These are phyloP conservation scores for Yamadazyma akitaensis DNA, from an alignment of 805 yeast genomes.

Conservation along the genomic window DNA sequence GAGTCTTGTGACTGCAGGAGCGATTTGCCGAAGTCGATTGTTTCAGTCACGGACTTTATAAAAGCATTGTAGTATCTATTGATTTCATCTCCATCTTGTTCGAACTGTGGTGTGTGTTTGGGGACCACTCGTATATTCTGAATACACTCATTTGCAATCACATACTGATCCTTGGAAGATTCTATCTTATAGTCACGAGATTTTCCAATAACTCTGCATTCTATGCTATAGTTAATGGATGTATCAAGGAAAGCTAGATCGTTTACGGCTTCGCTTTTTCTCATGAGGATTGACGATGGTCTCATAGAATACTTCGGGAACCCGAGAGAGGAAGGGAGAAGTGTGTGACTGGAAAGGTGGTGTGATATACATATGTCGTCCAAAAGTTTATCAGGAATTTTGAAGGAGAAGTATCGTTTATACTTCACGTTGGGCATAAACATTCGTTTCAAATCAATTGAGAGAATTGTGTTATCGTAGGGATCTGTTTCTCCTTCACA, in stretches of 20 bases:
- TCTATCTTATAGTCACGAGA: slow-evolving; percentile 31
- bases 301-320: slow-evolving; percentile 22
- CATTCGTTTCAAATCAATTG: slow-evolving; percentile 34
- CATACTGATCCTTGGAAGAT: slow-evolving; percentile 27
- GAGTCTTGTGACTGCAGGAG: slow-evolving; percentile 1
- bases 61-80: slow-evolving; percentile 33
- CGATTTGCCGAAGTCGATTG: slow-evolving; percentile 11
- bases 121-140: slow-evolving; percentile 38
- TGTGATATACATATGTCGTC: slow-evolving; percentile 40
- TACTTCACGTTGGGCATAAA: slow-evolving; percentile 38
- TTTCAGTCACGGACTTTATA: slow-evolving; percentile 23
- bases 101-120: slow-evolving; percentile 17
- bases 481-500: slow-evolving; percentile 45
- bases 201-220: slow-evolving; percentile 40
- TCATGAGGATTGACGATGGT: slow-evolving; percentile 24
- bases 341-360: slow-evolving; percentile 31
- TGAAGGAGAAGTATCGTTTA: slow-evolving; percentile 40
- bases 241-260: slow-evolving; percentile 38
- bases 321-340: slow-evolving; percentile 38
- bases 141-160: slow-evolving; percentile 32
- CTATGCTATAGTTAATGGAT: slow-evolving; percentile 32
- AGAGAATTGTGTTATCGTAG: slow-evolving; percentile 31
- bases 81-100: slow-evolving; percentile 15
- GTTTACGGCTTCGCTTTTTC: slow-evolving; percentile 20
- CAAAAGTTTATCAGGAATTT: slow-evolving; percentile 38